Conservation (phyloP, 2,329 filamentous ascomycete species). For the Westerdykella aurantiaca region DNA sequence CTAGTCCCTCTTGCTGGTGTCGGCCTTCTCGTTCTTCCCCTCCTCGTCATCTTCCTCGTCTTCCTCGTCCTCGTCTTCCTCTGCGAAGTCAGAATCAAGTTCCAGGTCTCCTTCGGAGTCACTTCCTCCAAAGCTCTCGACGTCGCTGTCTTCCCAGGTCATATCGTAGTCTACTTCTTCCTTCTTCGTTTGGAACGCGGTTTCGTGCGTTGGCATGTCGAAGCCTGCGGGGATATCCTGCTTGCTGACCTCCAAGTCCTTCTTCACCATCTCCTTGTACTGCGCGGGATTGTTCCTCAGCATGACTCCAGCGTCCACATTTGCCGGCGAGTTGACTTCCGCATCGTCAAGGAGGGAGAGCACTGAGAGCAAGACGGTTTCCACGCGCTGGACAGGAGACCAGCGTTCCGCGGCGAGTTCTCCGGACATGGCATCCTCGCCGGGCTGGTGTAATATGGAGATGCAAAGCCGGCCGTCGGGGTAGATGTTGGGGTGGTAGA, state of each 20-base stretch:
- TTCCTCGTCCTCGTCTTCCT: slow-evolving; percentile 43
- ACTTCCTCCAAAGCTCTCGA: slow-evolving; percentile 66
- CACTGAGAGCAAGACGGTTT: slow-evolving; percentile 89
- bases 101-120: slow-evolving; percentile 51
- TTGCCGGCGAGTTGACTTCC: slow-evolving; percentile 87
- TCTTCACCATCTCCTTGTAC: slow-evolving; percentile 65
- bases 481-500: slow-evolving; percentile 94
- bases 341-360: slow-evolving; percentile 88
- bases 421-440: slow-evolving; percentile 88
- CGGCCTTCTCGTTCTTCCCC: too few species aligned
- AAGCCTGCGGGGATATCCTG: slow-evolving; percentile 74
- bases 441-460: slow-evolving; percentile 88
- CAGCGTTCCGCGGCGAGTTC: slow-evolving; percentile 87
- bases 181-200: slow-evolving; percentile 58
- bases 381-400: slow-evolving; percentile 89
- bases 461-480: slow-evolving; percentile 87
- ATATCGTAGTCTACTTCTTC: slow-evolving; percentile 56
- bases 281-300: slow-evolving; percentile 65
- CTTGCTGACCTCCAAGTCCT: slow-evolving; percentile 68
- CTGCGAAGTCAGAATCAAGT: slow-evolving; percentile 53
- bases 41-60: slow-evolving; percentile 24
- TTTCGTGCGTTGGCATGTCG: slow-evolving; percentile 69
- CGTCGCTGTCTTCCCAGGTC: slow-evolving; percentile 43
- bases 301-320: slow-evolving; percentile 86
- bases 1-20: too few species aligned